Evolutionary conservation across 108 stramenopile species (phyloP), one percentile per base, ranked within the genome.

Genomic region (Stephanodiscus triporus): DNA sequence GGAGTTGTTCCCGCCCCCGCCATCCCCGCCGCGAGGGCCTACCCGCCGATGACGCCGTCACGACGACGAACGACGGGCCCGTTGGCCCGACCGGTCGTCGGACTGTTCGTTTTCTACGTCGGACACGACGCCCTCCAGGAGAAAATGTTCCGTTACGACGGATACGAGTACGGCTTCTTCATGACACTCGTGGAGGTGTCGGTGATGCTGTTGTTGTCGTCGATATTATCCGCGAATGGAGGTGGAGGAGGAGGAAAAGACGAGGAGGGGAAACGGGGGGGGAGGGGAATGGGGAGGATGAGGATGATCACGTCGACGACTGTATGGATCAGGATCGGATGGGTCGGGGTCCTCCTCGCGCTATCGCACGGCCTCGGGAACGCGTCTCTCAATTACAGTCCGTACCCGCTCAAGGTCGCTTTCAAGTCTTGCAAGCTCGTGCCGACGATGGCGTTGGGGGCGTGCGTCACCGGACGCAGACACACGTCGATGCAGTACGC

Each of bases 341-440:
- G 55, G 6, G 77, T 78, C 11, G 77, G 72, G 8, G 10, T 74
- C 0, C 36, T 78, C 2, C 42, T 78, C 4, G 72, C 77, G 9
- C 17, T 74, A 40, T 67, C 68, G 26, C 74, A 79, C 60, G 73
- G 78, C 37, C 59, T 75, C 29, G 74, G 73, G 30, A 75, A 79
- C 34, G 60, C 73, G n/a, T 63, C 78, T 0, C 61, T 75, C 42
- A 55, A 68, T 20, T 75, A 69, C 51, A 69, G 73, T 48, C 68
- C 78, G 16, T 79, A 75, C 53, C 74, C 73, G 19, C 45, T 81
- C 11, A 81, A 81, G 80, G 80, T 72, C n/a, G 80, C 80, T 57
- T 81, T 81, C 68, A 81, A 81, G 65, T 81, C 80, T 20, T 81
- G 75, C 26, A 81, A 81, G 47, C 51, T 81, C 8, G 80, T 81